phyloP scores from a whole-genome alignment of 202 grass and related monocot species.

The Elaeis oleifera region DNA sequence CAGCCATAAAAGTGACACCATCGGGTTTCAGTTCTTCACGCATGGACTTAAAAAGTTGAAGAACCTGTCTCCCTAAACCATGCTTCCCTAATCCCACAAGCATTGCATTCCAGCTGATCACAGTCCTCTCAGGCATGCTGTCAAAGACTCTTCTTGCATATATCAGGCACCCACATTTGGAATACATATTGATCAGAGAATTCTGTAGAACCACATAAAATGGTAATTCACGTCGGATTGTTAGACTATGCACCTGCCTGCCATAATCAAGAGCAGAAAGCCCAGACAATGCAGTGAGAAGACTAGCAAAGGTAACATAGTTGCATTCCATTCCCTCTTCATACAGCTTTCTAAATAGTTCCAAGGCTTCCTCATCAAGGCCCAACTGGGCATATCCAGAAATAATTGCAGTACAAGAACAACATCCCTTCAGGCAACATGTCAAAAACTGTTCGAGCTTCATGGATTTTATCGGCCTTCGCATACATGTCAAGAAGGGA shows the following conservation, averaged over 20 bases:
- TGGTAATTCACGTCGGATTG: slow-evolving; percentile 47
- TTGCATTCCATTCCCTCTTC: slow-evolving; percentile 67
- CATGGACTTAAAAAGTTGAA: slow-evolving; percentile 48
- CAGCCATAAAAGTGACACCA: slow-evolving; percentile 50
- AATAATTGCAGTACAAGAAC: slow-evolving; percentile 65
- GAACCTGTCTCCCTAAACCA: slow-evolving; percentile 50
- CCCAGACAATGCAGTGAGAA: slow-evolving; percentile 62
- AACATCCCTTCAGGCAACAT: slow-evolving; percentile 58
- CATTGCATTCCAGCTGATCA: slow-evolving; percentile 67
- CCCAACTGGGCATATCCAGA: slow-evolving; percentile 47
- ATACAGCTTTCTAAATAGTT: slow-evolving; percentile 47
- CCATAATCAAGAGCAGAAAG: slow-evolving; percentile 62
- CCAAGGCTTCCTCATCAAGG: slow-evolving; percentile 61
- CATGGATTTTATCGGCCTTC: slow-evolving; percentile 44
- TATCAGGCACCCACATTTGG: slow-evolving; percentile 57
- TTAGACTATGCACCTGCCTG: slow-evolving; percentile 54
- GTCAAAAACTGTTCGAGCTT: slow-evolving; percentile 52
- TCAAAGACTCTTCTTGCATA: slow-evolving; percentile 58
- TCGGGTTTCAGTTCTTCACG: slow-evolving; percentile 42
- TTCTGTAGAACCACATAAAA: slow-evolving; percentile 55
- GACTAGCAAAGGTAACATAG: slow-evolving; percentile 51
- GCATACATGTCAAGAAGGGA: slow-evolving; percentile 68
- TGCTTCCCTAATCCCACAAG: slow-evolving; percentile 65
- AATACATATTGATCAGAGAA: slow-evolving; percentile 82
- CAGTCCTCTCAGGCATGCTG: slow-evolving; percentile 52